Evolutionary conservation across 345 rosid species (phyloP), one percentile per base, ranked within the genome.

Genomic region (Eucalyptus marginata): DNA sequence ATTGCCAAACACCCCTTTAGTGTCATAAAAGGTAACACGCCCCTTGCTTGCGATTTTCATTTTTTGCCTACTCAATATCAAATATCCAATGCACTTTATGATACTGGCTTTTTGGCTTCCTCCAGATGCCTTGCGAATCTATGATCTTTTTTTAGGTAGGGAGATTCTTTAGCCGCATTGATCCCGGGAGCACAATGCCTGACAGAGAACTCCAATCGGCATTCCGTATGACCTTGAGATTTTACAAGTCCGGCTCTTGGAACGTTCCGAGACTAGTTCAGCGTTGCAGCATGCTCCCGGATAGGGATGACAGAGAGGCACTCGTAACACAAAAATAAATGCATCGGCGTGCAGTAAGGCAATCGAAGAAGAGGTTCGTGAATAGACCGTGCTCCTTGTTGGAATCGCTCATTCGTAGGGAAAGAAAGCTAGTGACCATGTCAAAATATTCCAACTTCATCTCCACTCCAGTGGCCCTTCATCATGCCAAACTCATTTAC

Each of bases 1-100:
- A 2, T 52, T 52, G 2, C 4, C 10, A 52, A 18, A 52, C 4
- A 0, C 2, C 0, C 2, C 4, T 0, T 18, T 52, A 52, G 1
- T 52, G 22, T 52, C 4, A 51, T 51, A 51, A 16, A 17, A 51
- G 2, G 8, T 4, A 51, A 51, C 2, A 51, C 20, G 20, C 6
- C 8, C 54, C 3, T 1, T 50, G 54, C 22, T 6, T 7, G 56
- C 56, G 56, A 52, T 52, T 49, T 49, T 52, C 56, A 52, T 0
- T 52, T 52, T 7, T 52, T 52, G 58, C 58, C 58, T 52, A 8
- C 58, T 8, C 58, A 52, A 8, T 20, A 52, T 52, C 58, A 8
- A 52, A 52, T 52, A 18, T 52, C 25, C 25, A 52, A 52, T 52
- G 58, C 58, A 52, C 25, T 52, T 52, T 52, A 52, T 52, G 4